Base-by-base conservation (phyloP, 2,329 filamentous ascomycete genomes). In the Diaporthe velutina region DNA sequence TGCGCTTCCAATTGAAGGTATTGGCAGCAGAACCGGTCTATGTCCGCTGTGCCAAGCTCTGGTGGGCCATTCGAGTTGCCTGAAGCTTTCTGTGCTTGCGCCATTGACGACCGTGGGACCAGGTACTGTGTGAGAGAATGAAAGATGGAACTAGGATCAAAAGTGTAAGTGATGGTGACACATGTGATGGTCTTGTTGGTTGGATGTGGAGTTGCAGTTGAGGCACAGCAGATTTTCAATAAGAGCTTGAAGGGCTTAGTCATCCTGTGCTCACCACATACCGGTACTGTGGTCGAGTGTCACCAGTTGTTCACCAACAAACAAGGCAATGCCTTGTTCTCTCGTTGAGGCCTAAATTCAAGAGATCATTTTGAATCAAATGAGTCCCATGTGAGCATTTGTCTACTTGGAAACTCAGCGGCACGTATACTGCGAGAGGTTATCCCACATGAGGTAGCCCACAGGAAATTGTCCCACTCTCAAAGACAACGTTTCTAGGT, bases 1-100 rank as follows among this genome's bases (percentile, higher is more conserved):
- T 87, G 82, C 0, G 86, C 85, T 61, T 96, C 91, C 3, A 96
- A 86, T 82, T 98, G 95, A 45, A 96, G 88, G 80, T 95, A 97
- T 81, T 98, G 95, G 76, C 90, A 89, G 78, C 90, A 92, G 81
- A 95, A 91, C 25, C 90, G 88, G 25, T 77, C 71, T 48, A 75
- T 38, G 35, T 52, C 71, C 75, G 71, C 73, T 60, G 72, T 45
- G 58, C 48, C 48, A 66, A 74, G 52, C 70, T 73, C 70, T 38
- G 72, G 68, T 50, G 70, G 7, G 58, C 52, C 33, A 35, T n/a
- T n/a, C n/a, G n/a, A n/a, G n/a, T 12, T 33, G 38, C 8, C 7
- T 28, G 64, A 22, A 30, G 22, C 15, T 40, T 22, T n/a, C 30
- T 30, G 45, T 25, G 64, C 6, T 28, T 54, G n/a, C 33, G 33